A percentile compares a stretch with the other conserved stretches of the same genome.
Conservation (phyloP, 768 basidiomycete genomes). For the Termitomyces sp. region DNA sequence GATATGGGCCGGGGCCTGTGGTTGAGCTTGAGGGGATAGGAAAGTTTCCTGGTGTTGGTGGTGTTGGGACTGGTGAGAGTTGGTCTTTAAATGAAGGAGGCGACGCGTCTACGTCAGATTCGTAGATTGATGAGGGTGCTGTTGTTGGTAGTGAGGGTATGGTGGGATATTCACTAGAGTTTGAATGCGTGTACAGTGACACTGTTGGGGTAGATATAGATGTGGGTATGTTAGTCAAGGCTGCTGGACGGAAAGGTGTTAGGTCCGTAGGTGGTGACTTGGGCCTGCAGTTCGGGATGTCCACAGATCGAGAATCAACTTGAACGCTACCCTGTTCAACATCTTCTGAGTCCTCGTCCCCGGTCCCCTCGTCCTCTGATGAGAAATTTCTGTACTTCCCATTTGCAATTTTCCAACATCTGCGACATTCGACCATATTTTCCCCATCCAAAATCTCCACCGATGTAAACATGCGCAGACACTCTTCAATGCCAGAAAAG, state of each 20-base stretch:
- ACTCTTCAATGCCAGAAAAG: constrained; percentile 67
- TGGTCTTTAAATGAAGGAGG: constrained; percentile 1
- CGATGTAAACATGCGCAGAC: constrained; percentile 79
- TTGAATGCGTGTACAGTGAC: constrained; percentile 24
- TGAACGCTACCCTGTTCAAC: constrained; percentile 3
- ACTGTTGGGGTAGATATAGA: constrained; percentile 37
- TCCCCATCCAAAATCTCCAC: constrained; percentile 94
- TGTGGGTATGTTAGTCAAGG: constrained; percentile 23
- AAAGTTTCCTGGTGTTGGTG: constrained; percentile 24
- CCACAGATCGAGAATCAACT: not conserved
- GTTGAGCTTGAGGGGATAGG: constrained; percentile 54
- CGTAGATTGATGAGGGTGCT: constrained; percentile 16
- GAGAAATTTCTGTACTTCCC: constrained; percentile 41
- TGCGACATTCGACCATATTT: constrained; percentile 88
- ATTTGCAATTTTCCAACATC: constrained; percentile 91
- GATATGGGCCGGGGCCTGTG: constrained; percentile 33
- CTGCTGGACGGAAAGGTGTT: constrained; percentile 12
- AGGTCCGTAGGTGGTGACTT: constrained; percentile 1
- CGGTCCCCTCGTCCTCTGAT: constrained; percentile 24
- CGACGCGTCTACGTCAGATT: constrained; percentile 20
- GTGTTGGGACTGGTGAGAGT: constrained; percentile 16
- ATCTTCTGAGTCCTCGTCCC: constrained; percentile 18
- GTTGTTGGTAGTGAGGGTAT: constrained; percentile 34
- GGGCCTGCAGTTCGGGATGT: not conserved
- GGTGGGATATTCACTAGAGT: constrained; percentile 25